Conservation (phyloP, 2,329 filamentous ascomycete species). For the Fonsecaea pedrosoi region DNA sequence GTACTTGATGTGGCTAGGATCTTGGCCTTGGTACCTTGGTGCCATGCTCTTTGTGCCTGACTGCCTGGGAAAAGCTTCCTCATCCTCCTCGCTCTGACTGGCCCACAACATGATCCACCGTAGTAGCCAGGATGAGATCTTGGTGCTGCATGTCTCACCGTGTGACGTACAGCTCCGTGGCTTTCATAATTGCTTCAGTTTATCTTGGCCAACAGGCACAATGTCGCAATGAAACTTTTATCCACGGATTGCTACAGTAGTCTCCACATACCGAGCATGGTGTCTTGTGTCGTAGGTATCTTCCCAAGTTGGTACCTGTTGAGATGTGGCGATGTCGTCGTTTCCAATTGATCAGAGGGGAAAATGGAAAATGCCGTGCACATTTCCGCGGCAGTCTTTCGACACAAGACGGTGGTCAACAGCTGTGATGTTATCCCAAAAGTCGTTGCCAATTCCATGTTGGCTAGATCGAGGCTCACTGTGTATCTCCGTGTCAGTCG, state of each 20-base stretch:
- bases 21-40: neutral
- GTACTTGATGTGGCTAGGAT: neutral
- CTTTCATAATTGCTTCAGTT: neutral
- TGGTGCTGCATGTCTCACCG: slow-evolving; percentile 14
- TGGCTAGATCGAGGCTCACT: neutral
- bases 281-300: too few species aligned
- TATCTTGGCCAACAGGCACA: neutral
- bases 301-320: too few species aligned
- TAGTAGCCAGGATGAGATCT: neutral
- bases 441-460: neutral
- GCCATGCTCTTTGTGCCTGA: neutral
- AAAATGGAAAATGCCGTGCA: neutral
- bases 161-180: neutral
- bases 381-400: neutral
- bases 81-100: neutral
- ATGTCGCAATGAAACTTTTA: neutral
- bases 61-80: neutral
- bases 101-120: neutral
- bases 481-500: neutral
- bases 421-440: neutral
- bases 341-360: too few species aligned
- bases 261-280: neutral
- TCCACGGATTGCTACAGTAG: neutral
- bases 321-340: too few species aligned
- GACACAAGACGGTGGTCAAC: neutral